Percentiles rank a stretch among this genome's conserved stretches.
These are phyloP conservation scores for Scheffersomyces quercinus DNA, from an alignment of 1,139 yeast species.

Conservation along the genomic window DNA sequence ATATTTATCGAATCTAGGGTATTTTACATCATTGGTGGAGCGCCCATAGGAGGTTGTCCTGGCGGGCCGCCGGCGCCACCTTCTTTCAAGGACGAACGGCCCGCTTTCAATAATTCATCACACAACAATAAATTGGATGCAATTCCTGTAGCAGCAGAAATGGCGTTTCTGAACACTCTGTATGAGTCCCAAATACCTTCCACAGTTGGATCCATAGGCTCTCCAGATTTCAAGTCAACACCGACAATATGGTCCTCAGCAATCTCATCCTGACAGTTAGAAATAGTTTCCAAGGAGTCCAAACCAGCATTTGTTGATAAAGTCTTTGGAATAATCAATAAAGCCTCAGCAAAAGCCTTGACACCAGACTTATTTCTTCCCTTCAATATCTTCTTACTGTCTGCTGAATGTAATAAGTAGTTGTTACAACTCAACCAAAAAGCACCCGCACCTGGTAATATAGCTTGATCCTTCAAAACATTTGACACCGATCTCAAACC, in stretches of 20 bases:
- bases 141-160: constrained; percentile 91
- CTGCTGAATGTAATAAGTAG: constrained; percentile 55
- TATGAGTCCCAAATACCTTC: constrained; percentile 98
- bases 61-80: constrained; percentile 18
- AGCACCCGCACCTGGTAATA: constrained; percentile 98
- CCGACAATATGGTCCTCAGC: constrained; percentile 85
- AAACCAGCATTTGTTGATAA: constrained; percentile 90
- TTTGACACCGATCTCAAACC: constrained; percentile 95
- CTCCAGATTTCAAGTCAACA: constrained; percentile 86
- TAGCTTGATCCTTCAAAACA: constrained; percentile 78
- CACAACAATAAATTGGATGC: constrained; percentile 89
- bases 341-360: constrained; percentile 89
- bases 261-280: constrained; percentile 88
- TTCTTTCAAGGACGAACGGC: constrained; percentile 84
- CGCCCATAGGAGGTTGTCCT: constrained; percentile 13
- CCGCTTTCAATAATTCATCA: constrained; percentile 96
- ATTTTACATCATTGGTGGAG: constrained; percentile 18
- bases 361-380: constrained; percentile 91
- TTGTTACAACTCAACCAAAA: constrained; percentile 82
- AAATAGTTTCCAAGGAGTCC: constrained; percentile 86
- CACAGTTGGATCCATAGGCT: constrained; percentile 91
- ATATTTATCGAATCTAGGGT: background rate
- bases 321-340: constrained; percentile 90
- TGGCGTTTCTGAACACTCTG: constrained; percentile 89
- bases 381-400: constrained; percentile 63